Evolutionary conservation across 2,329 filamentous ascomycete species (phyloP).

Genomic region (Curvularia hawaiiensis): DNA sequence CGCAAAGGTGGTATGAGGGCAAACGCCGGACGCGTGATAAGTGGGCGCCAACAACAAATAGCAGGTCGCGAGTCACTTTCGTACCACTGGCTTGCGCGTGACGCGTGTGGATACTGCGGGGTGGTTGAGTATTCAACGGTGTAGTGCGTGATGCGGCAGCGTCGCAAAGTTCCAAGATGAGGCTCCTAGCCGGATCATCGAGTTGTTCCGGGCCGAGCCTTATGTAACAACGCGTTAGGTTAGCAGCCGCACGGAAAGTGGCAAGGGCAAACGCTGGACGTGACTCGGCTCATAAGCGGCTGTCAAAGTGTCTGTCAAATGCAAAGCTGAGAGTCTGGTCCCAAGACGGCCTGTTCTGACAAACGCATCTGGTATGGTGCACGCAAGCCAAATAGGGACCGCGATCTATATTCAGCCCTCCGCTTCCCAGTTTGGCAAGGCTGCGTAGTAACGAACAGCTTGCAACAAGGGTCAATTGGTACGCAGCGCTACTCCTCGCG

Average conservation of each 20-base stretch:
- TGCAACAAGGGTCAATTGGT: slow-evolving; percentile 40
- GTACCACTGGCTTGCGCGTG: slow-evolving; percentile 10
- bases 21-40: neutral
- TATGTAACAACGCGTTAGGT: neutral
- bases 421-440: slow-evolving; percentile 31
- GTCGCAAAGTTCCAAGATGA: slow-evolving; percentile 18
- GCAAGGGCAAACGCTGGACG: slow-evolving; percentile 11
- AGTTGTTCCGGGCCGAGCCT: slow-evolving; percentile 11
- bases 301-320: neutral
- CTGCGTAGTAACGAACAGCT: slow-evolving; percentile 29
- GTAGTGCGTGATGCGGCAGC: slow-evolving; percentile 8
- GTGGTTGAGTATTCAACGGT: slow-evolving; percentile 5
- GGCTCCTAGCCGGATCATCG: slow-evolving; percentile 9
- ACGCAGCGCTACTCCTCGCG: slow-evolving; percentile 24
- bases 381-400: slow-evolving; percentile 1
- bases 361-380: neutral
- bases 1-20: slow-evolving; percentile 1
- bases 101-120: slow-evolving; percentile 7
- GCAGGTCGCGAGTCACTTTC: slow-evolving; percentile 3
- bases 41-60: slow-evolving; percentile 3
- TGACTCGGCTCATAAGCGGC: slow-evolving; percentile 3
- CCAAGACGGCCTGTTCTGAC: neutral
- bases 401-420: slow-evolving; percentile 28
- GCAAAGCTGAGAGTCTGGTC: neutral
- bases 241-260: slow-evolving; percentile 9